phyloP scores from a whole-genome alignment of 2,329 filamentous ascomycete genomes.

The Apiospora marii region DNA sequence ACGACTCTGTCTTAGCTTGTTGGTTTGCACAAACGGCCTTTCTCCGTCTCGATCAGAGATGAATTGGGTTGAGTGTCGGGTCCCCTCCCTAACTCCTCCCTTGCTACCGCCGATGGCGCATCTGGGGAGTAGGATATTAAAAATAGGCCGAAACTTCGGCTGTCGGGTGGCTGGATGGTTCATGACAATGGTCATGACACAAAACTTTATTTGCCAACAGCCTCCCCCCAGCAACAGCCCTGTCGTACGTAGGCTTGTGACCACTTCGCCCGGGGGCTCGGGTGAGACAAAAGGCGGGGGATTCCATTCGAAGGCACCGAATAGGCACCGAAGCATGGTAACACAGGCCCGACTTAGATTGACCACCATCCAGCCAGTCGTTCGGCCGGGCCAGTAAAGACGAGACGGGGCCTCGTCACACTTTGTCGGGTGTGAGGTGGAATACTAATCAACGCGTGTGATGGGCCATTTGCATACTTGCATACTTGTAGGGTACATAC shows the following conservation, averaged over 20 bases:
- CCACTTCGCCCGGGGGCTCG: neutral
- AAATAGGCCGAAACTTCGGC: neutral
- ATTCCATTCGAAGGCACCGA: neutral
- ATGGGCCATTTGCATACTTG: neutral
- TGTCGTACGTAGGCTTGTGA: neutral
- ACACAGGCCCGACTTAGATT: conserved; percentile 2
- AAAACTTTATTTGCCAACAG: neutral
- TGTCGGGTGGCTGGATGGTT: conserved; percentile 3
- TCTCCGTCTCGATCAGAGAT: neutral
- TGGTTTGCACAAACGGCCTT: neutral
- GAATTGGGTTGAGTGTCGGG: neutral
- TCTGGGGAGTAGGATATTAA: neutral
- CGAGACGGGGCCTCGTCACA: neutral
- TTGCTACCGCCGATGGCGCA: neutral
- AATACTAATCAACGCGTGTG: neutral
- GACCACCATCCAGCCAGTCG: neutral
- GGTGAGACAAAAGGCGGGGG: conserved; percentile 14
- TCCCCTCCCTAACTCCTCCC: neutral
- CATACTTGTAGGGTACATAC: neutral
- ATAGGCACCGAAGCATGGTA: neutral
- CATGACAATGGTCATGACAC: neutral
- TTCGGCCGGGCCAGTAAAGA: neutral
- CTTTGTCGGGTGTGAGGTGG: neutral
- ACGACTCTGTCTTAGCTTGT: neutral
- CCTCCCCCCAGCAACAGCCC: neutral